Evolutionary conservation across 176 grass and related monocot species (phyloP).

Genomic region (Avena sativa): DNA sequence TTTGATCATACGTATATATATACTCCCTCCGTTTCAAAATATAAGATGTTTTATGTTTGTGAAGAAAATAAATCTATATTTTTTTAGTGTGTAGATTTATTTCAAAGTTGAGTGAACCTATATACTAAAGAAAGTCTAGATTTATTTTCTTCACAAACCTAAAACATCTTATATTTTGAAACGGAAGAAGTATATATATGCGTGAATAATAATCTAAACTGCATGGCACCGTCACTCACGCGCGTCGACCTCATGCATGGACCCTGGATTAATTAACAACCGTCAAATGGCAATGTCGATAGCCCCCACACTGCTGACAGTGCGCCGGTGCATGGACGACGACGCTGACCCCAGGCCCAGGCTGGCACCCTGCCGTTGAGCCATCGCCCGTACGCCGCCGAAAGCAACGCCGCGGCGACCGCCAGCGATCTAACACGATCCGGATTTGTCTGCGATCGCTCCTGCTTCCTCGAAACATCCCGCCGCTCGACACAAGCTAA

Average conservation of each 20-base stretch:
- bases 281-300: conserved; percentile 41
- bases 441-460: background rate
- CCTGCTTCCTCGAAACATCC: conserved; percentile 34
- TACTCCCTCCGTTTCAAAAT: no score
- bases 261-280: background rate
- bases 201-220: background rate
- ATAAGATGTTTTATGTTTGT: no score
- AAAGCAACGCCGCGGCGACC: background rate
- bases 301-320: background rate
- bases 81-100: no score
- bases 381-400: background rate
- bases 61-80: no score
- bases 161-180: no score
- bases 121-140: no score
- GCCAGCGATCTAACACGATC: background rate
- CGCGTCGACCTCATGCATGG: background rate
- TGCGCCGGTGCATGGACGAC: conserved; percentile 17
- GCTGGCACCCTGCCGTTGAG: no score
- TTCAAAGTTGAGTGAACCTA: no score
- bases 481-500: background rate
- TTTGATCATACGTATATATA: background rate
- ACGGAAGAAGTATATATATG: no score
- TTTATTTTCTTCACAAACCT: no score
- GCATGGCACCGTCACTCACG: background rate
- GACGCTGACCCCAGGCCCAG: conserved; percentile 15